Base-by-base conservation (phyloP, 192 early-diverging fungal genomes). In the Oehlia diaphana region DNA sequence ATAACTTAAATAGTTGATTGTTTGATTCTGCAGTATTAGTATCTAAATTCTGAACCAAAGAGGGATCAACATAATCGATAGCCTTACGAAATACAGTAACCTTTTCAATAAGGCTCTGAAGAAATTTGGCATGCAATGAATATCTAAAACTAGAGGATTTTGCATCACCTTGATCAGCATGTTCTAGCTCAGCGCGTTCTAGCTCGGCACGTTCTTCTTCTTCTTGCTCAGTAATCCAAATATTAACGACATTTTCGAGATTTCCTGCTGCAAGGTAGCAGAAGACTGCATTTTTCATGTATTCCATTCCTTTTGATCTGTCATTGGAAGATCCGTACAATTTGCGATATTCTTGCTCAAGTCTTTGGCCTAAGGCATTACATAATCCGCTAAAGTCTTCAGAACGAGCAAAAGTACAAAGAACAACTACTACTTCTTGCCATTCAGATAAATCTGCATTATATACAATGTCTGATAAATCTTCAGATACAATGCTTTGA, bases 41-140 rank as follows among this genome's bases (percentile, higher is more conserved):
- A 39, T 89, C 90, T 61, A 79, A 76, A 79, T 82, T 81, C 37
- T 86, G 79, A 39, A 81, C 64, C 42, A 95, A 79, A 16, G 92
- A 90, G 14, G 92, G 82, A 79, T 99, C 98, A 42, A 95, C 91
- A 84, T 92, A 99, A 66, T 93, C 90, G 66, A 98, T 94, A 1
- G 96, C 98, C 67, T 93, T 92, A 42, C 95, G 92, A 88, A 98
- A 97, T 39, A 99, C 92, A 12, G 95, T 90, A 31, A 98, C 92
- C 85, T 96, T 96, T 80, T 98, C 96, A 64, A 98, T 89, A 14
- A 98, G 83, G 63, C 85, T 79, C 58, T 97, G 95, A 26, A 99
- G 82, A 7, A 89, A 83, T 28, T 86, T 79, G 37, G 88, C 83
- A 63, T 88, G 86, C 37, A 85, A 87, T 39, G 86, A 83, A 65